phyloP scores from a whole-genome alignment of 805 yeast genomes.

The Teunomyces lycoperdinae region DNA sequence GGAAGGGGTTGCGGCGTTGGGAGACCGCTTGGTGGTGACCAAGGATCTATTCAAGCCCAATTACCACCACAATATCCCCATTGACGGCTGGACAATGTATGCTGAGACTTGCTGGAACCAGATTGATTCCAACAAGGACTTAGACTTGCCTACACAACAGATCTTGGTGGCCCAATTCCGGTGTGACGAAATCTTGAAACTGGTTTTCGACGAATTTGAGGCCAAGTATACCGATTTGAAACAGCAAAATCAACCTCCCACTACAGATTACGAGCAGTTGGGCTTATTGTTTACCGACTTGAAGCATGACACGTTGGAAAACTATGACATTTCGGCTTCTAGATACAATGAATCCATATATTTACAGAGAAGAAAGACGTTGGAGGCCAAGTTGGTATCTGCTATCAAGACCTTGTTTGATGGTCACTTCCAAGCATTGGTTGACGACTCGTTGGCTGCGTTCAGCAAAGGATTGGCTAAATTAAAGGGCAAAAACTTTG shows the following conservation, averaged over 20 bases:
- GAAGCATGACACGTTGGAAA: constrained; percentile 43
- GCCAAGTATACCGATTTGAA: constrained; percentile 12
- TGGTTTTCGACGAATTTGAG: constrained; percentile 29
- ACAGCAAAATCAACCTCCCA: constrained; percentile 9
- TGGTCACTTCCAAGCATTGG: constrained; percentile 19
- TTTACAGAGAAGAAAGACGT: constrained; percentile 51
- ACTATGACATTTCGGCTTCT: constrained; percentile 71
- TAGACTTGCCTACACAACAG: constrained; percentile 96
- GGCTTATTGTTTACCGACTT: constrained; percentile 45
- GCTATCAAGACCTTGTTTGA: constrained; percentile 39
- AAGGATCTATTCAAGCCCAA: constrained; percentile 56
- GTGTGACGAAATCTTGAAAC: constrained; percentile 79
- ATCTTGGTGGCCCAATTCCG: constrained; percentile 90
- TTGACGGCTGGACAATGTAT: constrained; percentile 95
- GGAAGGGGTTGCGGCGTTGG: constrained; percentile 57
- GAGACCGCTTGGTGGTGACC: constrained; percentile 52
- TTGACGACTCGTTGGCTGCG: constrained; percentile 11
- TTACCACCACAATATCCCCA: constrained; percentile 83
- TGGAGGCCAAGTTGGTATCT: constrained; percentile 47
- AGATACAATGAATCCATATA: constrained; percentile 71
- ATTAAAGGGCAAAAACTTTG: constrained; percentile 14
- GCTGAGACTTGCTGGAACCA: constrained; percentile 92
- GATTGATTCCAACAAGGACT: constrained; percentile 87
- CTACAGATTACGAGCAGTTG: constrained; percentile 43
- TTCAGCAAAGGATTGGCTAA: constrained; percentile 10